Evolutionary conservation across 306 rosid species (phyloP).

Genomic region (Luffa aegyptiaca): DNA sequence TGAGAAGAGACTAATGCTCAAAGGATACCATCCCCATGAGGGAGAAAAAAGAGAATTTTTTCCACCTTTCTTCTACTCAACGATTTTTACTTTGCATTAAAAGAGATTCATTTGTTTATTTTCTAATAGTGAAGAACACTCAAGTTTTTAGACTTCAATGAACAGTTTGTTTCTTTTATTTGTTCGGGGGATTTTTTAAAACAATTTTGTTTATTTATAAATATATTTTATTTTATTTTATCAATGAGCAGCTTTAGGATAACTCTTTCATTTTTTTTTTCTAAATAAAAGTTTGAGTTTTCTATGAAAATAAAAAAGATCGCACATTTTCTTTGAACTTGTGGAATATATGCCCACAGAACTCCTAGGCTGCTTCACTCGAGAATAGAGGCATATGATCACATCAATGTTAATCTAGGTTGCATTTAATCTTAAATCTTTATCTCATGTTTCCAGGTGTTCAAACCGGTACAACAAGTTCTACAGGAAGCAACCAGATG

Average conservation of each 20-base stretch:
- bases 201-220: not conserved
- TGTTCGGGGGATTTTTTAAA: not conserved
- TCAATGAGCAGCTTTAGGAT: not conserved
- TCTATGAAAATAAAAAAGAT: no score
- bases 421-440: not conserved
- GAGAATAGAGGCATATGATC: not conserved
- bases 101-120: not conserved
- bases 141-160: not conserved
- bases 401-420: not conserved
- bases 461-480: slow-evolving; percentile 61
- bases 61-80: no score
- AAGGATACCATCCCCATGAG: no score
- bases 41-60: no score
- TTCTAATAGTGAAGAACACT: not conserved
- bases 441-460: slow-evolving; percentile 40
- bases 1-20: no score
- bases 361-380: not conserved
- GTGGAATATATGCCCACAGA: not conserved
- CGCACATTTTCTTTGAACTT: not conserved
- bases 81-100: not conserved
- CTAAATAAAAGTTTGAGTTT: no score
- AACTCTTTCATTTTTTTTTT: not conserved
- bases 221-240: not conserved
- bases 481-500: slow-evolving; percentile 85
- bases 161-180: not conserved